phyloP scores from a whole-genome alignment of 2,329 filamentous ascomycete species.

The Alternaria solani region DNA sequence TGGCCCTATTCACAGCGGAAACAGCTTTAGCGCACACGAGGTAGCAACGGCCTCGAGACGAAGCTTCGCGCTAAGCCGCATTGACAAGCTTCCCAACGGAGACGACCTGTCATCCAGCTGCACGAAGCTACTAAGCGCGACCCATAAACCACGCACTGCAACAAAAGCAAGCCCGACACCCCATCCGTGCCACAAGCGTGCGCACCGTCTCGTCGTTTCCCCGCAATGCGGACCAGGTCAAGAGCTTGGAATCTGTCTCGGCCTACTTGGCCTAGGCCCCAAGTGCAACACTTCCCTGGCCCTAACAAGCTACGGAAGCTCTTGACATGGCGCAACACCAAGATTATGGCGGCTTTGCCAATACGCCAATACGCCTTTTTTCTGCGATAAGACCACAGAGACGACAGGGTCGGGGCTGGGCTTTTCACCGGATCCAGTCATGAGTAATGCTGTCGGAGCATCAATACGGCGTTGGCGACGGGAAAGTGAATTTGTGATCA shows the following conservation, averaged over 20 bases:
- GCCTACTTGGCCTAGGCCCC: constrained; percentile 31
- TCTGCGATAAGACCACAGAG: constrained; percentile 29
- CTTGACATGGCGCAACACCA: constrained; percentile 23
- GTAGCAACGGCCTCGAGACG: constrained; percentile 28
- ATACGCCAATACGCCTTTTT: constrained; percentile 34
- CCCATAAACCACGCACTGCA: constrained; percentile 15
- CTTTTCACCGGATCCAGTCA: constrained; percentile 20
- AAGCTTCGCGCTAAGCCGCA: constrained; percentile 20
- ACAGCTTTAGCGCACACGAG: not conserved
- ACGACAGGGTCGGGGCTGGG: constrained; percentile 17
- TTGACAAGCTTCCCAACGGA: constrained; percentile 4
- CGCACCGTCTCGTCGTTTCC: constrained; percentile 3
- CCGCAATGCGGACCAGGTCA: constrained; percentile 22
- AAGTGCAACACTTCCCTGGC: constrained; percentile 17
- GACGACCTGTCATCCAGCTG: constrained; percentile 1
- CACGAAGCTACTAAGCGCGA: constrained; percentile 7
- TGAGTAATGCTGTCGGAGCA: constrained; percentile 12
- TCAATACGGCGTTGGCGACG: not conserved
- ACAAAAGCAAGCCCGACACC: constrained; percentile 12
- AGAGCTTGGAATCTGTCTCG: constrained; percentile 29
- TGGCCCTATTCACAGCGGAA: constrained; percentile 14
- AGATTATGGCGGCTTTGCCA: constrained; percentile 36
- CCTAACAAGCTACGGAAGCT: constrained; percentile 16
- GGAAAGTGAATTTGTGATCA: constrained; percentile 20
- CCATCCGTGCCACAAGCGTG: constrained; percentile 14